Evolutionary conservation across 345 rosid genomes (phyloP), one percentile per base, ranked within the genome.

Genomic region (Boechera stricta): DNA sequence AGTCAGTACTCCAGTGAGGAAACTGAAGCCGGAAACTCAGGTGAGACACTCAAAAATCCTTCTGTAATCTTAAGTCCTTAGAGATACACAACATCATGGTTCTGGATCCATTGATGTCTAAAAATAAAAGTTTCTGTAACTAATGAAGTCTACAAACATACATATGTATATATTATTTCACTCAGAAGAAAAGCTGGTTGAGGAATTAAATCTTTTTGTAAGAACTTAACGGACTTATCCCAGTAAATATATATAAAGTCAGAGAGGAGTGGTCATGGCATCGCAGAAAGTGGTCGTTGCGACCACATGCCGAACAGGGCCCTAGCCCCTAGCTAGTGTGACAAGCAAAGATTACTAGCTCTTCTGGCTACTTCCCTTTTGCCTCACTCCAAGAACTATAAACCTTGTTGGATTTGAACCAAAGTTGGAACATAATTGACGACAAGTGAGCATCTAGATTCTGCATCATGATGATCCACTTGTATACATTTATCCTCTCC

Each of bases 11-110:
- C 77, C 4, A 49, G 77, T 72, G 74, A 67, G 21, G 82, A 73
- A 13, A 73, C 58, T 67, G 78, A 79, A 79, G 78, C 66, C 3
- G 54, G 74, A 68, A 60, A 44, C 82, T 79, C 66, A 35, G 82
- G 21, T 35, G 74, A 44, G 70, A 63, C 42, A 48, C 12, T 18
- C 47, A 78, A 49, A 64, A 49, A 11, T 32, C 51, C 51, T 41
- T 56, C 59, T 70, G 60, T 45, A 31, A 69, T 69, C 52, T 33
- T 33, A 44, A 36, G 39, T 33, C 75, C 70, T 33, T 45, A 69
- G 44, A 55, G 76, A 53, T 61, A 15, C 24, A 62, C 24, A 59
- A 18, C 54, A 49, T 52, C 28, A 52, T 76, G 52, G 53, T 6
- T 59, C 38, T 2, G 10, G 10, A 51, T 45, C 89, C 92, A 87